A percentile compares a stretch with the other conserved stretches of the same genome.
Evolutionary conservation across 495 filamentous ascomycete species (phyloP).

Genomic region (Aspergillus sparsus): DNA sequence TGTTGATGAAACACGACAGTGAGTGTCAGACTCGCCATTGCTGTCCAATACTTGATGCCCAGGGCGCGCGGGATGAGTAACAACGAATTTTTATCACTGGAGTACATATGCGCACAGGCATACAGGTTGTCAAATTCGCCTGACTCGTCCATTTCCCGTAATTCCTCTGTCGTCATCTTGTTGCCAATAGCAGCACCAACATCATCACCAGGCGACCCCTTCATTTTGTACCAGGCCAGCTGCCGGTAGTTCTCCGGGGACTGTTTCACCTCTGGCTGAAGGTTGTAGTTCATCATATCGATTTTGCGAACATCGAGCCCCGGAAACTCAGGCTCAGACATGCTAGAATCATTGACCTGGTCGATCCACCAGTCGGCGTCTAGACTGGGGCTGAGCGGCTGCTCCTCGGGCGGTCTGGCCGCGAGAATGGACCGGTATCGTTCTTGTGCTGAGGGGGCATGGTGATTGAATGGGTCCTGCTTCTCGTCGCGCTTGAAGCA

Average conservation of each 20-base stretch:
- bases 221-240: conserved; percentile 58
- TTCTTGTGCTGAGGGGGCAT: conserved; percentile 38
- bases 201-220: conserved; percentile 37
- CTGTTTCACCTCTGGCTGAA: conserved; percentile 33
- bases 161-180: conserved; percentile 6
- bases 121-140: conserved; percentile 58
- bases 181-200: conserved; percentile 24
- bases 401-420: conserved; percentile 42
- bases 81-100: conserved; percentile 68
- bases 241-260: conserved; percentile 58
- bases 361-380: conserved; percentile 52
- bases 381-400: conserved; percentile 41
- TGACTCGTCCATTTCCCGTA: conserved; percentile 28
- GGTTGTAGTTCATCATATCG: conserved; percentile 60
- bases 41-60: conserved; percentile 52
- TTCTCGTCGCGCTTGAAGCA: conserved; percentile 61
- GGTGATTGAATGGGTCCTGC: conserved; percentile 37
- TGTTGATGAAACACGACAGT: conserved; percentile 60
- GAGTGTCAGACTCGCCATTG: conserved; percentile 63
- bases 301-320: conserved; percentile 62
- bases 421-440: conserved; percentile 41
- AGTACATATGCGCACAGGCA: conserved; percentile 65
- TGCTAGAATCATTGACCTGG: conserved; percentile 24
- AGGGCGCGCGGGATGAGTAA: conserved; percentile 62
- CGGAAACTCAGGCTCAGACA: conserved; percentile 53